Conservation (phyloP, 208 protist species). For the Trypanosoma mega region DNA sequence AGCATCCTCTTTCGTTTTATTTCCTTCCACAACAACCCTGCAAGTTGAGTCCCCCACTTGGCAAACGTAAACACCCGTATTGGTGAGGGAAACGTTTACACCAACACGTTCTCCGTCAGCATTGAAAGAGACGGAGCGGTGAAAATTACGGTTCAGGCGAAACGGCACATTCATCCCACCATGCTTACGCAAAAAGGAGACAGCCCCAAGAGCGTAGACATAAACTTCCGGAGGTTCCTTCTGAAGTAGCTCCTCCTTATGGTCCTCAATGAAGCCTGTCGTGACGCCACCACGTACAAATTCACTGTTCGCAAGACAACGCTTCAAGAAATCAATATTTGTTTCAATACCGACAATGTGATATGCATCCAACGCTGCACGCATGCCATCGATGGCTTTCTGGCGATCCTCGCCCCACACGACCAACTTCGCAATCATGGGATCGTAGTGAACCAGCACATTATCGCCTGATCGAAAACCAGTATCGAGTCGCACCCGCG, state of each 20-base stretch:
- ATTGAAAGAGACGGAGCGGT: conserved; percentile 30
- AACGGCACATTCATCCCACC: conserved; percentile 20
- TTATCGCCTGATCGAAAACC: conserved; percentile 75
- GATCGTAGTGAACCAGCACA: conserved; percentile 95
- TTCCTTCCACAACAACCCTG: conserved; percentile 8
- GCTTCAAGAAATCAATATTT: conserved; percentile 79
- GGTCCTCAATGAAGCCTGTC: conserved; percentile 37
- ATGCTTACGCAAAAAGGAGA: conserved; percentile 26
- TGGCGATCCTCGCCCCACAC: conserved; percentile 84
- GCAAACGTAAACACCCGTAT: conserved; percentile 9
- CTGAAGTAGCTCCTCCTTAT: conserved; percentile 35
- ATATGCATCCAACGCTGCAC: conserved; percentile 75
- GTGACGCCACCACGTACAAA: conserved; percentile 34
- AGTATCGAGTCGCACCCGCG: conserved; percentile 74
- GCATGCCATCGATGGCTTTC: conserved; percentile 67
- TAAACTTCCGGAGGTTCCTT: conserved; percentile 1
- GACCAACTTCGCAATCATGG: conserved; percentile 98
- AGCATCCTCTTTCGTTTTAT: neutral
- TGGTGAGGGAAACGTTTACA: conserved; percentile 33
- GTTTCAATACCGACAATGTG: conserved; percentile 89
- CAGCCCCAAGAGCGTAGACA: conserved; percentile 27
- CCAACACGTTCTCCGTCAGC: conserved; percentile 24
- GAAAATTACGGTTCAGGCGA: conserved; percentile 35
- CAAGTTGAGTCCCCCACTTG: neutral
- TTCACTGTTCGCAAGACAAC: conserved; percentile 16